Evolutionary conservation across 2,329 filamentous ascomycete genomes (phyloP), one percentile per base, ranked within the genome.

Genomic region (Colletotrichum limetticola): DNA sequence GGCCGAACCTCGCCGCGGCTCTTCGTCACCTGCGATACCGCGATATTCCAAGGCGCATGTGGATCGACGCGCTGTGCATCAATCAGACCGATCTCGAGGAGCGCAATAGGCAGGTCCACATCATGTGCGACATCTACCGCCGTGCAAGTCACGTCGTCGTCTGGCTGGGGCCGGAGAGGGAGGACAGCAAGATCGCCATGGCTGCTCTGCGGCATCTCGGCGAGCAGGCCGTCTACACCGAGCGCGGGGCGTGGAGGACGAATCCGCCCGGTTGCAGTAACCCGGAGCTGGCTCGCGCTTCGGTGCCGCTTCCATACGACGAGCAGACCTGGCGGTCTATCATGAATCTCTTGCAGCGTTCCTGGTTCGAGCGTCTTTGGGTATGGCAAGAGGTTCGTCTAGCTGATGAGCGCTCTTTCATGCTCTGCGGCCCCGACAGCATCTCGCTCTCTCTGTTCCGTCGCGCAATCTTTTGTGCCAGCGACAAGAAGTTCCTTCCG

Each of bases 11-110:
- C 24, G 74, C 77, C 35, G 78, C 69, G 60, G 79, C 81, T 24
- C 77, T 83, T 28, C 81, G 83, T 68, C 79, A 82, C 32, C 79
- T 87, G 7, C 85, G 86, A 69, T 71, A 86, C 26, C 80, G 82
- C 5, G 85, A 87, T 84, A 28, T 88, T 87, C 0, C 86, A 85
- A 58, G 78, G 82, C 2, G 90, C 89, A 1, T 93, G 91, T 76
- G 73, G 74, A 65, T 74, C 22, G 74, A 75, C 32, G 65, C 61
- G 35, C 46, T 76, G 37, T 76, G 74, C 70, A 75, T 76, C 59
- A 75, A 76, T 49, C 60, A 63, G 60, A n/a, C 42, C 42, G 42
- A 63, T 46, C 42, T 52, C 42, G 60, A 32, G 19, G 60, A 63
- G 60, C 60, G 60, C 22, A 69, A 67, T 22, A 9, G 58, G 2